Percentiles rank a stretch among this genome's conserved stretches.
These are phyloP conservation scores for Bimuria novae-zelandiae DNA, from an alignment of 2,329 filamentous ascomycete genomes.

Conservation along the genomic window DNA sequence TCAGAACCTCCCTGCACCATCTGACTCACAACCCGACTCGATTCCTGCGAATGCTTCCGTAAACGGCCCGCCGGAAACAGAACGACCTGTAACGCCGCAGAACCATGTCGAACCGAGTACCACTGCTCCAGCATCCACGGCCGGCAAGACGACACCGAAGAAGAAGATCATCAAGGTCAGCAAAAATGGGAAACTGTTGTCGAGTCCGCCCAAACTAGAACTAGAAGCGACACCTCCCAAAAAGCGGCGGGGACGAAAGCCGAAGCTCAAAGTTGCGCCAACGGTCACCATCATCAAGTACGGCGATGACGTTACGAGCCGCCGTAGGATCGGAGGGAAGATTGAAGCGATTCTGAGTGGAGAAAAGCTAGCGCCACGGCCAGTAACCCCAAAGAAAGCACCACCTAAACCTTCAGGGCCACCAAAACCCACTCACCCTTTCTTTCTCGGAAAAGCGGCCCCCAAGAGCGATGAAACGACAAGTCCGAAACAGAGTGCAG, in stretches of 20 bases:
- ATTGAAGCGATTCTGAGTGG: constrained; percentile 67
- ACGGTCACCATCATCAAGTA: constrained; percentile 65
- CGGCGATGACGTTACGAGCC: constrained; percentile 53
- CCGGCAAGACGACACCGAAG: constrained; percentile 28
- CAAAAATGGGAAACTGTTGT: constrained; percentile 53
- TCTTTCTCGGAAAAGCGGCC: constrained; percentile 65
- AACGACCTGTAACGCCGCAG: neutral
- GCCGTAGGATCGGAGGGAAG: constrained; percentile 58
- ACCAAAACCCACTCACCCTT: constrained; percentile 65
- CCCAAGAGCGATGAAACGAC: constrained; percentile 26
- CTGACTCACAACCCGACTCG: neutral
- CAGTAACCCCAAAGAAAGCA: constrained; percentile 25
- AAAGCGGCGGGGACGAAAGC: constrained; percentile 26
- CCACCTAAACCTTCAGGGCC: constrained; percentile 37
- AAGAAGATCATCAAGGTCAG: constrained; percentile 48
- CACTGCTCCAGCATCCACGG: neutral
- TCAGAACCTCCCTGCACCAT: neutral
- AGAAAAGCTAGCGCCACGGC: constrained; percentile 23
- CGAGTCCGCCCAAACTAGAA: constrained; percentile 39
- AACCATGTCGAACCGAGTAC: neutral
- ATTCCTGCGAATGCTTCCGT: neutral
- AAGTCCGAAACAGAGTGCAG: constrained; percentile 14
- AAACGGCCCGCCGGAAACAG: neutral
- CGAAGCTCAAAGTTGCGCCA: constrained; percentile 34
- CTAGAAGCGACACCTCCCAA: constrained; percentile 53